Conservation (phyloP, 2,329 filamentous ascomycete genomes). For the Lachnellula hyalina region DNA sequence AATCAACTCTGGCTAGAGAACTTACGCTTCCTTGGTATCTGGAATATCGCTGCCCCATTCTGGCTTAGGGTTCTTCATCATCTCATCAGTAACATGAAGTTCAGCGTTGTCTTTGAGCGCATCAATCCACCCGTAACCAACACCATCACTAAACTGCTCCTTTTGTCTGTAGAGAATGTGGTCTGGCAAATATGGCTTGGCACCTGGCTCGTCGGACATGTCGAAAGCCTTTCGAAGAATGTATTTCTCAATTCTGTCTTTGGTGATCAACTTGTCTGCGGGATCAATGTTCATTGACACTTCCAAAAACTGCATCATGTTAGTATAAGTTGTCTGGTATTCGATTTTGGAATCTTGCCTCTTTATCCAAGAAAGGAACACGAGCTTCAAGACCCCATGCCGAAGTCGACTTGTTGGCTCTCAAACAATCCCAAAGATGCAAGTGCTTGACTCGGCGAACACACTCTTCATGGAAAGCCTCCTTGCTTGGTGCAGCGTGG, state of each 20-base stretch:
- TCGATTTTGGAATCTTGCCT: conserved; percentile 41
- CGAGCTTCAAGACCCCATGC: conserved; percentile 98
- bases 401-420: conserved; percentile 98
- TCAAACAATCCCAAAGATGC: conserved; percentile 90
- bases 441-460: conserved; percentile 94
- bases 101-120: conserved; percentile 93
- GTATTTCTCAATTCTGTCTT: conserved; percentile 79
- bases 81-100: conserved; percentile 85
- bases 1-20: conserved; percentile 18
- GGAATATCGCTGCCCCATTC: conserved; percentile 93
- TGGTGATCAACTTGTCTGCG: conserved; percentile 87
- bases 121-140: conserved; percentile 99
- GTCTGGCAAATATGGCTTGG: conserved; percentile 84
- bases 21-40: conserved; percentile 91
- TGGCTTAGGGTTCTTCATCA: conserved; percentile 96
- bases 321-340: not conserved
- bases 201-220: conserved; percentile 76
- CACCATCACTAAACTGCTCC: conserved; percentile 98
- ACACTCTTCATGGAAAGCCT: conserved; percentile 93
- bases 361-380: conserved; percentile 95
- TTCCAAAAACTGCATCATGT: conserved; percentile 68
- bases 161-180: conserved; percentile 98
- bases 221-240: conserved; percentile 97
- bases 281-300: conserved; percentile 91
- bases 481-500: conserved; percentile 85